These are phyloP conservation scores for Hypholoma sublateritium DNA, from an alignment of 768 basidiomycete species.

Conservation along the genomic window DNA sequence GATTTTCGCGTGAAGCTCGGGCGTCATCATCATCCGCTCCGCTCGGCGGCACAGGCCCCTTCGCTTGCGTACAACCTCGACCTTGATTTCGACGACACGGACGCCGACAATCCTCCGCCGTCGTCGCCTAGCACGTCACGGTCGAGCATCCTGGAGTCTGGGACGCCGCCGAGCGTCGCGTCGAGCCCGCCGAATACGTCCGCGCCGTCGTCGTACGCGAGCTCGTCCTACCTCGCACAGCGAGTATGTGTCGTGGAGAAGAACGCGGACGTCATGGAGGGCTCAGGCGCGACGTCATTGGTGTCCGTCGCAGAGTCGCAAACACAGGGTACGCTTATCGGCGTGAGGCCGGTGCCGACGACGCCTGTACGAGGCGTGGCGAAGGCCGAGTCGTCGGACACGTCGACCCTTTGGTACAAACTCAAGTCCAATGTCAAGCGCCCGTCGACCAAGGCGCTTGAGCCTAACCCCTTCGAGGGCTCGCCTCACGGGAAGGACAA, in stretches of 20 bases:
- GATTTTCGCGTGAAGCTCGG: conserved; percentile 9
- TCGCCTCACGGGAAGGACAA: conserved; percentile 12
- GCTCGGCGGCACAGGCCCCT: not conserved
- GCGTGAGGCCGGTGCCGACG: not conserved
- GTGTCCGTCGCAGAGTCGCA: conserved; percentile 7
- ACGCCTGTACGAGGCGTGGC: not conserved
- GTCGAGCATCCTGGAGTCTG: conserved; percentile 17
- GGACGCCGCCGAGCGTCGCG: conserved; percentile 4
- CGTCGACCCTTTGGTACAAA: conserved; percentile 35
- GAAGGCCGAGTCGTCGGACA: not conserved
- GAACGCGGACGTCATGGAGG: not conserved
- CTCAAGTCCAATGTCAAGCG: conserved; percentile 30
- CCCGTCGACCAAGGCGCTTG: conserved; percentile 14
- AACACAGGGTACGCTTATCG: conserved; percentile 6
- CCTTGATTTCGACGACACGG: conserved; percentile 6
- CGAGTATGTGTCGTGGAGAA: not conserved
- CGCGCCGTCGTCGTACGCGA: conserved; percentile 16
- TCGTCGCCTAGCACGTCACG: conserved; percentile 21
- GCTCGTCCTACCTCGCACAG: conserved; percentile 9
- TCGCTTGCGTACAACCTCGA: not conserved
- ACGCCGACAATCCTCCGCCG: conserved; percentile 15
- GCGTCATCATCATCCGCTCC: not conserved
- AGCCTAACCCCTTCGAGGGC: not conserved
- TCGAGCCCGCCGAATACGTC: conserved; percentile 16
- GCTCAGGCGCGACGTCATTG: not conserved